These are phyloP conservation scores for Limonium bicolor DNA, from an alignment of 148 eudicot species.

Conservation along the genomic window DNA sequence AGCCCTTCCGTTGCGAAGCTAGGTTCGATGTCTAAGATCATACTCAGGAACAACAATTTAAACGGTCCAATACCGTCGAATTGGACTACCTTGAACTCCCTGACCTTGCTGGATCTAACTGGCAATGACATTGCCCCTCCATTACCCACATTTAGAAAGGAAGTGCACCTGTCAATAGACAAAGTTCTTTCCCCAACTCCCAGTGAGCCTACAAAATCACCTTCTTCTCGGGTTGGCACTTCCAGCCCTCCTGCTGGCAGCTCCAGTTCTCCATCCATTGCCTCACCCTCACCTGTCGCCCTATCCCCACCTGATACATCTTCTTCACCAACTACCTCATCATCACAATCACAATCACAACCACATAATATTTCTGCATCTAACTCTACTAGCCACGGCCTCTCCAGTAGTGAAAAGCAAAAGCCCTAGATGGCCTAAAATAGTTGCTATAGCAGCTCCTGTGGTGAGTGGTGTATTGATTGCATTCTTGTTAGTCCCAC, in stretches of 20 bases:
- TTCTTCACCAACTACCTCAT: conserved; percentile 7
- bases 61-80: conserved; percentile 55
- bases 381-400: too few species aligned
- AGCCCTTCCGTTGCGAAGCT: conserved; percentile 64
- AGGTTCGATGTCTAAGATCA: conserved; percentile 35
- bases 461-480: conserved; percentile 32
- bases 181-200: conserved; percentile 33
- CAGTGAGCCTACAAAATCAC: conserved; percentile 13
- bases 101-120: conserved; percentile 46
- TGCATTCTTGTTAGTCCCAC: conserved; percentile 35
- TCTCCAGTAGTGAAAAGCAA: too few species aligned
- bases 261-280: conserved; percentile 12
- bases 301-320: conserved; percentile 16
- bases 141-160: conserved; percentile 37
- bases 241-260: too few species aligned
- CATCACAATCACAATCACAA: too few species aligned
- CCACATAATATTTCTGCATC: too few species aligned
- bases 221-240: too few species aligned
- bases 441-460: conserved; percentile 38
- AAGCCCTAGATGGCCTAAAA: conserved; percentile 22
- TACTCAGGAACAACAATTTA: conserved; percentile 51
- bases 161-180: conserved; percentile 27
- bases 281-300: conserved; percentile 12
- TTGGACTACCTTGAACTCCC: conserved; percentile 60
- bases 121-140: conserved; percentile 75